Percentiles rank a stretch among this genome's conserved stretches.
Evolutionary conservation across 2,329 filamentous ascomycete genomes (phyloP).

Genomic region (Ceratocystis diversiconidia): DNA sequence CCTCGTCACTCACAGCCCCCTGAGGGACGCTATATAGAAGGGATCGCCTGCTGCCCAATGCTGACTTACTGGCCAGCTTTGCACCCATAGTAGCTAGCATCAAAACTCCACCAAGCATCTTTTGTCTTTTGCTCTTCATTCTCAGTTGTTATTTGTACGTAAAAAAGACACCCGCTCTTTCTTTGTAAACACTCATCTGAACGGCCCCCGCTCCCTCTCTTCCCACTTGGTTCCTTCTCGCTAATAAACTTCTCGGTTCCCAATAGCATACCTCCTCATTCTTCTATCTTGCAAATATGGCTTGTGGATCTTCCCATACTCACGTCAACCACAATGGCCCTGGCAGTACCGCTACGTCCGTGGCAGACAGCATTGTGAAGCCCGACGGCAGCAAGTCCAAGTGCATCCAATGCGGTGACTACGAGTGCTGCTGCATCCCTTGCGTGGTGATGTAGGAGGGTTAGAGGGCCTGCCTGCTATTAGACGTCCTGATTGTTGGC

Average conservation of each 20-base stretch:
- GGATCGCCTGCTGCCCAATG: too few species aligned
- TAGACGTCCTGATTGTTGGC: background rate
- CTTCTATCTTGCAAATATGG: constrained; percentile 8
- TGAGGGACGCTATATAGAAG: too few species aligned
- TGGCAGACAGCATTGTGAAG: constrained; percentile 38
- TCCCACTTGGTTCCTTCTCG: too few species aligned
- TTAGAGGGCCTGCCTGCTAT: background rate
- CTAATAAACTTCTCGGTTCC: background rate
- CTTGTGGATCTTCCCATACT: background rate
- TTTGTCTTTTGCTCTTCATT: too few species aligned
- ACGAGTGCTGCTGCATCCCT: constrained; percentile 41
- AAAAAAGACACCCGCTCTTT: too few species aligned
- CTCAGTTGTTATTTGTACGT: too few species aligned
- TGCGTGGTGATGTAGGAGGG: constrained; percentile 35
- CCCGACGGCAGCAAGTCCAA: constrained; percentile 32
- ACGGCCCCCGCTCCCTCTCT: too few species aligned
- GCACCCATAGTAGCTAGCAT: too few species aligned
- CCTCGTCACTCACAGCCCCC: too few species aligned
- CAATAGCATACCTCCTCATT: background rate
- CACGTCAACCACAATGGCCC: constrained; percentile 28
- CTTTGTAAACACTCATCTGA: too few species aligned
- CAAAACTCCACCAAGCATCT: too few species aligned
- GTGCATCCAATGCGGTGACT: constrained; percentile 38
- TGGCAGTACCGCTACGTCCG: constrained; percentile 35
- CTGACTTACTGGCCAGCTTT: too few species aligned